Conservation (phyloP, 139 green algal genomes). For the Coccomyxa sp. region DNA sequence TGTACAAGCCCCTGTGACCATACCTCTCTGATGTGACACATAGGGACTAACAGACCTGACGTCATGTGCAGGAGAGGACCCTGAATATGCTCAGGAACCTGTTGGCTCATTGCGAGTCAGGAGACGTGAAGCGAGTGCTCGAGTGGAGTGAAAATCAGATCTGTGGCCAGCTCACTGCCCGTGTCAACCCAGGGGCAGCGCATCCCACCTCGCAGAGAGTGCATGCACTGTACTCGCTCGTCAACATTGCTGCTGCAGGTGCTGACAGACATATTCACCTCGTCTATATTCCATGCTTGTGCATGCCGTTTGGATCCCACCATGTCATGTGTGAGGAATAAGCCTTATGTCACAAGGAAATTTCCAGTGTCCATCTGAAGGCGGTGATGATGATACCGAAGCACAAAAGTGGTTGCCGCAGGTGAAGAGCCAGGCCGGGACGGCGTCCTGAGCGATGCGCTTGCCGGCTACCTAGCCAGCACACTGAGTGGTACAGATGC, state of each 20-base stretch:
- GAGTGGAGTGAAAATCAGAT: neutral
- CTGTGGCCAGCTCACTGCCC: neutral
- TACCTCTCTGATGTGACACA: neutral
- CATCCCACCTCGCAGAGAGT: neutral
- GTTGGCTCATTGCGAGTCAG: neutral
- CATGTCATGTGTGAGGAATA: neutral
- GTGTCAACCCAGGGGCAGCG: neutral
- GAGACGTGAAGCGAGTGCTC: neutral
- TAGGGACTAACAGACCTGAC: neutral
- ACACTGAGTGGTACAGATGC: neutral
- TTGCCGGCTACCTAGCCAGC: neutral
- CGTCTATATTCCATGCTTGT: neutral
- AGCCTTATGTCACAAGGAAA: neutral
- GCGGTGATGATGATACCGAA: neutral
- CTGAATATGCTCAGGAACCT: conserved; percentile 21
- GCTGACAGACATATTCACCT: neutral
- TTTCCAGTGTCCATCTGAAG: neutral
- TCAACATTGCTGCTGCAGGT: conserved; percentile 15
- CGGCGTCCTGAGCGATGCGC: neutral
- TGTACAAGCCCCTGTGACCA: neutral
- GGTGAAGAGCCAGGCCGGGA: conserved; percentile 6
- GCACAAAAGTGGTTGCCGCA: neutral
- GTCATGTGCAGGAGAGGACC: conserved; percentile 33
- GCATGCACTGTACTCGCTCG: neutral
- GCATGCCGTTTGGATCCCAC: neutral